Conservation (phyloP, 1,284 basidiomycete species). For the Ustilago lituana region DNA sequence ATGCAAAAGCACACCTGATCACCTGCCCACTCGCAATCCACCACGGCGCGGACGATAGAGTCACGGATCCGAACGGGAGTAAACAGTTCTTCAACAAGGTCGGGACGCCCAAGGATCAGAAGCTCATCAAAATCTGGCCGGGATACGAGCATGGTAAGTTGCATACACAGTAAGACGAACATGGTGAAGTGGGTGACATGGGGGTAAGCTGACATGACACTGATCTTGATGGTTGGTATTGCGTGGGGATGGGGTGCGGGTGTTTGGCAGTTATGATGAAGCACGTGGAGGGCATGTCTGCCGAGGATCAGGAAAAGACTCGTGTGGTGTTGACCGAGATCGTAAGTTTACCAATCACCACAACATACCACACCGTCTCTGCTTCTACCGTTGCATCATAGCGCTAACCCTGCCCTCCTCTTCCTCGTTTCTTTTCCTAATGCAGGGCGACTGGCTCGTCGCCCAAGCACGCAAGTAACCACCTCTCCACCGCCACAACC, state of each 20-base stretch:
- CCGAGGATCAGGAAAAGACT: constrained; percentile 52
- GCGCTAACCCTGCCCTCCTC: no score
- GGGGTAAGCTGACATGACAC: no score
- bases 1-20: constrained; percentile 65
- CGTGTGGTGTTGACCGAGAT: constrained; percentile 54
- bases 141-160: constrained; percentile 70
- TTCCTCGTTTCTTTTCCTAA: not conserved
- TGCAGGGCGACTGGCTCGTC: constrained; percentile 37
- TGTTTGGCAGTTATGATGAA: constrained; percentile 63
- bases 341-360: constrained; percentile 11
- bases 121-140: constrained; percentile 69
- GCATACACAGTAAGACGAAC: no score
- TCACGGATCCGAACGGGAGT: constrained; percentile 69
- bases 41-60: constrained; percentile 70
- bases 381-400: no score
- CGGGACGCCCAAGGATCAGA: constrained; percentile 65
- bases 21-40: constrained; percentile 69
- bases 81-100: constrained; percentile 68
- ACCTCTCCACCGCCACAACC: no score
- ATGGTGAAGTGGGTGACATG: no score
- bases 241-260: no score
- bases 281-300: constrained; percentile 61
- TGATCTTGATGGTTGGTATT: no score
- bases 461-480: constrained; percentile 35
- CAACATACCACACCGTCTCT: no score